These are phyloP conservation scores for Staphylotrichum tortipilum DNA, from an alignment of 495 filamentous ascomycete genomes.

Conservation along the genomic window DNA sequence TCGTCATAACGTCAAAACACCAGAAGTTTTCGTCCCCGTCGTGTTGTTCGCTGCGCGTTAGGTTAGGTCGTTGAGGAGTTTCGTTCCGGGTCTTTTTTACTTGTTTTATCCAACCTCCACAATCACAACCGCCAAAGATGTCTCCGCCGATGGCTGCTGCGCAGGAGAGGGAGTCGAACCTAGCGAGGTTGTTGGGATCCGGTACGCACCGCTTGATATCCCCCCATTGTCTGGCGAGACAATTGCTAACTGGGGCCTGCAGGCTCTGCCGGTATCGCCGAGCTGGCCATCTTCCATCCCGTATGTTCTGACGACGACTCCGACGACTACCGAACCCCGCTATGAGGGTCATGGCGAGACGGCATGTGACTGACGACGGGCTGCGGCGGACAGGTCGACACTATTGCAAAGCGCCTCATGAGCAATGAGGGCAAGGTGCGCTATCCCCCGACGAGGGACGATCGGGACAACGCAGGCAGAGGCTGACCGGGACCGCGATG, in stretches of 20 bases:
- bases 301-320: constrained; percentile 41
- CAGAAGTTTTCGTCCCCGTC: neutral
- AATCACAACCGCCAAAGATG: constrained; percentile 28
- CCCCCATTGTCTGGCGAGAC: neutral
- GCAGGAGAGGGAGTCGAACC: constrained; percentile 80
- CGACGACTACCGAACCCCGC: constrained; percentile 10
- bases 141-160: constrained; percentile 39
- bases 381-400: constrained; percentile 73
- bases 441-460: constrained; percentile 20
- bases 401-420: constrained; percentile 97
- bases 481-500: too few relatives aligned
- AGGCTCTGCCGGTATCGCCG: constrained; percentile 93
- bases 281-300: constrained; percentile 93
- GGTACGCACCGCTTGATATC: constrained; percentile 45
- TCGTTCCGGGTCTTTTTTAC: neutral
- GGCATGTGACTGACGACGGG: constrained; percentile 6
- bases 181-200: constrained; percentile 81
- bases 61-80: neutral
- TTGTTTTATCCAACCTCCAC: neutral
- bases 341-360: constrained; percentile 1
- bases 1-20: neutral
- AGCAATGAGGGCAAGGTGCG: constrained; percentile 78
- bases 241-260: neutral
- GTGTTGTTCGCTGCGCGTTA: neutral
- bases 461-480: too few relatives aligned